A percentile compares a stretch with the other conserved stretches of the same genome.
phyloP scores from a whole-genome alignment of 2,329 filamentous ascomycete species.

The Aspergillus piperis region DNA sequence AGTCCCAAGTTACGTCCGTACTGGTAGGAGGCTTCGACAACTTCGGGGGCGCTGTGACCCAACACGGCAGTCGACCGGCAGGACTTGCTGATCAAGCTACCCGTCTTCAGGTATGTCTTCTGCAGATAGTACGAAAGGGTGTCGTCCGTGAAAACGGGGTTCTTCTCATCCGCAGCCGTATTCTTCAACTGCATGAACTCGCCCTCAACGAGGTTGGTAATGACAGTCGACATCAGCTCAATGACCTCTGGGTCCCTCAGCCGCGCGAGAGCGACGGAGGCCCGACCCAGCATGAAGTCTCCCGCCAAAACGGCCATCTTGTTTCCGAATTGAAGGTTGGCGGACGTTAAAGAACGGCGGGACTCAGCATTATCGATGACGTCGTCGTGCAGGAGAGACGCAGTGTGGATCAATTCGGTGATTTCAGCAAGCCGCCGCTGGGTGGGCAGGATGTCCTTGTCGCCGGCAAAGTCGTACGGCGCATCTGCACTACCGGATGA shows the following conservation, averaged over 20 bases:
- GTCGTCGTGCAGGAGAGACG: slow-evolving; percentile 94
- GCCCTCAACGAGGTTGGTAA: slow-evolving; percentile 95
- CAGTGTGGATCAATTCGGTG: slow-evolving; percentile 95
- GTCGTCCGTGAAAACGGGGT: slow-evolving; percentile 83
- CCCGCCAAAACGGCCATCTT: slow-evolving; percentile 98
- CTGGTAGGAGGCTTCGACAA: slow-evolving; percentile 85
- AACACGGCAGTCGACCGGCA: slow-evolving; percentile 87
- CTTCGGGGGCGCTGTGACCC: slow-evolving; percentile 71
- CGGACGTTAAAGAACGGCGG: slow-evolving; percentile 79
- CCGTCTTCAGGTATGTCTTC: slow-evolving; percentile 97
- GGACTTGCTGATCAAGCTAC: slow-evolving; percentile 92
- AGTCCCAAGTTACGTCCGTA: slow-evolving; percentile 94
- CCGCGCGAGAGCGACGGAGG: slow-evolving; percentile 88
- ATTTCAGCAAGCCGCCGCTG: slow-evolving; percentile 94
- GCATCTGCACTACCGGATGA: slow-evolving; percentile 46
- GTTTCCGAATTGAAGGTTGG: slow-evolving; percentile 95
- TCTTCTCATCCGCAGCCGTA: slow-evolving; percentile 81
- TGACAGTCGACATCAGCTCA: slow-evolving; percentile 91
- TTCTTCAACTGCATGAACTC: slow-evolving; percentile 99
- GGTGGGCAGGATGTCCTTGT: slow-evolving; percentile 75
- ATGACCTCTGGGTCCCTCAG: slow-evolving; percentile 91
- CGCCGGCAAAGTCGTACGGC: slow-evolving; percentile 45
- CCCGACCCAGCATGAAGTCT: slow-evolving; percentile 91
- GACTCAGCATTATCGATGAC: slow-evolving; percentile 92
- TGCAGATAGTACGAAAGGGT: slow-evolving; percentile 91